phyloP scores from a whole-genome alignment of 1,284 basidiomycete genomes.

The Apiotrichum domesticum region DNA sequence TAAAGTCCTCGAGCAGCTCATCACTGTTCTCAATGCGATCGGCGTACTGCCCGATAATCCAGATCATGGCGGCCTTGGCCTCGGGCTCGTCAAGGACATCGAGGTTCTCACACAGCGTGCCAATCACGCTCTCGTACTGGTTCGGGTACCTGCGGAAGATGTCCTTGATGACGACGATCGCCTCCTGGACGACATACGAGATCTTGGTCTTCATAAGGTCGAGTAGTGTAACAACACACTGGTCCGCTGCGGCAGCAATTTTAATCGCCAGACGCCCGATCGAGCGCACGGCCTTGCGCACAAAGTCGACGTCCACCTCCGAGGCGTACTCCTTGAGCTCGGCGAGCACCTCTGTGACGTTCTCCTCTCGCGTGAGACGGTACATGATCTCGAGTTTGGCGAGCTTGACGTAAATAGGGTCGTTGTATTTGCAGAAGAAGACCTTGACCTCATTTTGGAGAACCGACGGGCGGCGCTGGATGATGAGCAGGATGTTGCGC shows the following conservation, averaged over 20 bases:
- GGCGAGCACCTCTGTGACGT: slow-evolving; percentile 87
- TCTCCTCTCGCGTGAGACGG: slow-evolving; percentile 80
- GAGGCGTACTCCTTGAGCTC: slow-evolving; percentile 98
- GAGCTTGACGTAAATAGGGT: slow-evolving; percentile 95
- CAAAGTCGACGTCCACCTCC: slow-evolving; percentile 98
- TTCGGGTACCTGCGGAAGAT: slow-evolving; percentile 98
- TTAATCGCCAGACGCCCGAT: slow-evolving; percentile 96
- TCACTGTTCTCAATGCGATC: slow-evolving; percentile 95
- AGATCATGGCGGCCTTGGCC: slow-evolving; percentile 94
- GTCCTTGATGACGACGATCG: slow-evolving; percentile 98
- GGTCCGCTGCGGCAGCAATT: slow-evolving; percentile 84
- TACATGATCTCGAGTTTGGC: slow-evolving; percentile 99
- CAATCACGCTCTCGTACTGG: slow-evolving; percentile 94
- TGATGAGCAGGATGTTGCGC: slow-evolving; percentile 90
- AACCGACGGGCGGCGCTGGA: slow-evolving; percentile 85
- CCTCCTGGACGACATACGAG: slow-evolving; percentile 96
- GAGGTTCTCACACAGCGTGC: slow-evolving; percentile 86
- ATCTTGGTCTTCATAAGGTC: slow-evolving; percentile 88
- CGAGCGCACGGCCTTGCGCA: slow-evolving; percentile 85
- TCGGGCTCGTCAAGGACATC: slow-evolving; percentile 97
- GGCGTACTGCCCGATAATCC: slow-evolving; percentile 98
- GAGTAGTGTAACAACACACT: slow-evolving; percentile 88
- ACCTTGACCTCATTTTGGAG: slow-evolving; percentile 94
- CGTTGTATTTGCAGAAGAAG: slow-evolving; percentile 99
- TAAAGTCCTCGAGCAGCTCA: slow-evolving; percentile 82